phyloP scores from a whole-genome alignment of 192 early-diverging fungal genomes.

The Endogone sp. region DNA sequence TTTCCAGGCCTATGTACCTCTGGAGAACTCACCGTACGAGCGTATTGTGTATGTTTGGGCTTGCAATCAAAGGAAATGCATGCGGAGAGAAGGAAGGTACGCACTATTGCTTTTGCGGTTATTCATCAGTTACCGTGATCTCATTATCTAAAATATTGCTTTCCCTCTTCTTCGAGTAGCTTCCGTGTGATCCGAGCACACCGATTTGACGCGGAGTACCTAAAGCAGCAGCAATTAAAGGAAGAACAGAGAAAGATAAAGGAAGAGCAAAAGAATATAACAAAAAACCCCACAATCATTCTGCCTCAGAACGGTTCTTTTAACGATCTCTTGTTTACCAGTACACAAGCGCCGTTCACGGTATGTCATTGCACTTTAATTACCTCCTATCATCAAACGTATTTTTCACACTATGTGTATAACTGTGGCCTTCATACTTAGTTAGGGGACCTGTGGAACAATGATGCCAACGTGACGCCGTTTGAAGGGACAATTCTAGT shows the following conservation, averaged over 20 bases:
- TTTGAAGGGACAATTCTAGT: background rate
- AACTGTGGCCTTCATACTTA: background rate
- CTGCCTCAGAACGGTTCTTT: background rate
- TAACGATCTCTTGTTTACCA: background rate
- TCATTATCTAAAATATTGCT: background rate
- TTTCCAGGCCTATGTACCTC: conserved; percentile 70
- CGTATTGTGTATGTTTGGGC: conserved; percentile 77
- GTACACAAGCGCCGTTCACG: background rate
- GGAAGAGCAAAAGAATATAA: conserved; percentile 16
- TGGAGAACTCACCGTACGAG: conserved; percentile 64
- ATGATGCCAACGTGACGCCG: background rate
- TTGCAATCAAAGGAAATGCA: conserved; percentile 74
- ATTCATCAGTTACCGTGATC: background rate
- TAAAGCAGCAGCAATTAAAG: conserved; percentile 46
- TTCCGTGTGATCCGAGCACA: conserved; percentile 60
- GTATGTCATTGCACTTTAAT: background rate
- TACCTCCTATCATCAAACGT: background rate
- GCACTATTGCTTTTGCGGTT: background rate
- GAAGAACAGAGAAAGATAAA: conserved; percentile 19
- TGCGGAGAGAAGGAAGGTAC: conserved; percentile 64
- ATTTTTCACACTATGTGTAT: background rate
- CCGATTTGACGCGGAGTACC: conserved; percentile 58
- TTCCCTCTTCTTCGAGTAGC: conserved; percentile 23
- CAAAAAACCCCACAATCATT: background rate
- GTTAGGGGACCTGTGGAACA: conserved; percentile 12